Conservation (phyloP, 1,284 basidiomycete genomes). For the Tremellales sp. region DNA sequence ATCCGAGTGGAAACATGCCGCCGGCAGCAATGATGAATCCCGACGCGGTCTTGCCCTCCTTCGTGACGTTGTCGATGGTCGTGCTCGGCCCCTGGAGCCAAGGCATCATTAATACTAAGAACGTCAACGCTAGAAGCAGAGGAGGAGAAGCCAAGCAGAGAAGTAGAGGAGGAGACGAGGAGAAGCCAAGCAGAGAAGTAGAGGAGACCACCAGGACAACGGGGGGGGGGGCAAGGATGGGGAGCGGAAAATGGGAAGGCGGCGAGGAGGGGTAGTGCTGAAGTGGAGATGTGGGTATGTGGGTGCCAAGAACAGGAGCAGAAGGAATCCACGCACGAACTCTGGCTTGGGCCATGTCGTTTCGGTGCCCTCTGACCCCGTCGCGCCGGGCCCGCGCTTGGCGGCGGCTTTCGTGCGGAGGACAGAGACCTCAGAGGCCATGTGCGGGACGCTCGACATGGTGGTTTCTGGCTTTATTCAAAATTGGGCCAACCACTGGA, state of each 20-base stretch:
- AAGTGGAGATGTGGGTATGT: not conserved
- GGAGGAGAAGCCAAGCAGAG: not conserved
- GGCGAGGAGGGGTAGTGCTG: too few species aligned
- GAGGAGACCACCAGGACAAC: too few species aligned
- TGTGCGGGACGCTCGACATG: too few species aligned
- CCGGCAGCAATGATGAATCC: conserved; percentile 38
- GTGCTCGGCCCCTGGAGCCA: conserved; percentile 28
- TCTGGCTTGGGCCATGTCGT: conserved; percentile 36
- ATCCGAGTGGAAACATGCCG: conserved; percentile 35
- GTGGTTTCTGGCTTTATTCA: too few species aligned
- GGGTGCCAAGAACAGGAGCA: conserved; percentile 42
- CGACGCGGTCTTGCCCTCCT: conserved; percentile 22
- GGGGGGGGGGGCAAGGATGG: too few species aligned
- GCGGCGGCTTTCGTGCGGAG: conserved; percentile 35
- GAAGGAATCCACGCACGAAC: conserved; percentile 21
- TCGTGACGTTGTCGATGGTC: conserved; percentile 32
- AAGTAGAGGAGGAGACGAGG: not conserved
- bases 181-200: not conserved
- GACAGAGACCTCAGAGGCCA: conserved; percentile 33
- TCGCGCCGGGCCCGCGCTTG: conserved; percentile 53
- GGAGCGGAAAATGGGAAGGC: too few species aligned
- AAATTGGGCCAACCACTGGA: too few species aligned
- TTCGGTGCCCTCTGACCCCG: conserved; percentile 54
- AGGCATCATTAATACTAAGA: conserved; percentile 10
- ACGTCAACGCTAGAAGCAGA: conserved; percentile 11